A percentile compares a stretch with the other conserved stretches of the same genome.
phyloP scores from a whole-genome alignment of 257 asterid genomes.

The Nicotiana undulata region DNA sequence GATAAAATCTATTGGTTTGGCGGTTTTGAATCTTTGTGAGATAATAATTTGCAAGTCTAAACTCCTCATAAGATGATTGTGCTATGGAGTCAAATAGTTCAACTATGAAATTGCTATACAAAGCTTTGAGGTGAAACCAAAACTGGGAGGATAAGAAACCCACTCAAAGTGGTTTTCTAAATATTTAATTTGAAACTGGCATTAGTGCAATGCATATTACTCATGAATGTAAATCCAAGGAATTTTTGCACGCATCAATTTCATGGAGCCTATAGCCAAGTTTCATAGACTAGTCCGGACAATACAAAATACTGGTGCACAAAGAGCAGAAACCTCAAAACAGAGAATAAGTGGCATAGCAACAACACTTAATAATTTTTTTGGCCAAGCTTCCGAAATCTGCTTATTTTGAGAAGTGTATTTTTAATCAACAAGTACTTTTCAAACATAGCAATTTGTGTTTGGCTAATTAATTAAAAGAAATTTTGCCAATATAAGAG shows the following conservation, averaged over 20 bases:
- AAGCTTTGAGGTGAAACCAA: not conserved
- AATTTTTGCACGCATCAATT: not conserved
- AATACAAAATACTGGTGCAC: not conserved
- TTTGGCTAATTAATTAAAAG: too few species aligned
- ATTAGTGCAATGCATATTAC: too few species aligned
- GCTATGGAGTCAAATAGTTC: too few species aligned
- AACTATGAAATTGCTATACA: too few species aligned
- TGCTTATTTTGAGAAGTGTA: too few species aligned
- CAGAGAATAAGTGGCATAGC: not conserved
- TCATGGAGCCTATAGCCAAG: not conserved
- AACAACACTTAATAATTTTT: not conserved
- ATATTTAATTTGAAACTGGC: not conserved
- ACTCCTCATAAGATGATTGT: not conserved
- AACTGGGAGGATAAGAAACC: not conserved
- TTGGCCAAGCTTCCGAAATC: too few species aligned
- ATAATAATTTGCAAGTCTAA: too few species aligned
- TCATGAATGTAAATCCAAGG: not conserved
- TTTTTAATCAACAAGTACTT: too few species aligned
- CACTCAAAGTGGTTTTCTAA: not conserved
- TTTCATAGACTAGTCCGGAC: not conserved
- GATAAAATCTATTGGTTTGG: not conserved
- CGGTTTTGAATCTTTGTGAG: not conserved
- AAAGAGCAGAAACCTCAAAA: not conserved
- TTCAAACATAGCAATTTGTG: too few species aligned
- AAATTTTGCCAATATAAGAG: too few species aligned